These are phyloP conservation scores for Aspergillus melleus DNA, from an alignment of 2,329 filamentous ascomycete genomes.

Conservation along the genomic window DNA sequence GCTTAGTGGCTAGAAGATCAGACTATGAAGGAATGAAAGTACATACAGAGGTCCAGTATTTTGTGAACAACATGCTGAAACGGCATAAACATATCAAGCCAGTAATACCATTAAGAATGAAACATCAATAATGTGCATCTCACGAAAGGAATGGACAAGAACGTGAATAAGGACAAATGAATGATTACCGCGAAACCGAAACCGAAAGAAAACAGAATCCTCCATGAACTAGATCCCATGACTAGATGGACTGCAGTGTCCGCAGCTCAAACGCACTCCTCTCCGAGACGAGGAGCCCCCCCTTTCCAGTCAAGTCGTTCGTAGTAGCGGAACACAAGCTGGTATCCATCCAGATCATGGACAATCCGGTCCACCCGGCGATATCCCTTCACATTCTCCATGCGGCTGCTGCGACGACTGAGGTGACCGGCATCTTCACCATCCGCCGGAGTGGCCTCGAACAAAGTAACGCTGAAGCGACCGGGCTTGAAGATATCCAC, in stretches of 20 bases:
- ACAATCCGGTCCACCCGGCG: constrained; percentile 90
- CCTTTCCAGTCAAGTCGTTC: constrained; percentile 81
- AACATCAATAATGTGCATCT: neutral
- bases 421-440: constrained; percentile 30
- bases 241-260: constrained; percentile 2
- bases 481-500: constrained; percentile 95
- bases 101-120: neutral
- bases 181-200: neutral
- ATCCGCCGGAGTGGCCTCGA: constrained; percentile 73
- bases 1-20: neutral
- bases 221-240: neutral
- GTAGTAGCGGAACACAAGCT: constrained; percentile 94
- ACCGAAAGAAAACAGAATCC: neutral
- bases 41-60: neutral
- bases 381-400: constrained; percentile 84
- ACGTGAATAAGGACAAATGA: neutral
- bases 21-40: neutral
- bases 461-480: constrained; percentile 95
- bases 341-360: constrained; percentile 95
- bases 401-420: constrained; percentile 51
- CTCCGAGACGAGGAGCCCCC: constrained; percentile 62
- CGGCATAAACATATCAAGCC: no score
- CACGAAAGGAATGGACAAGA: neutral
- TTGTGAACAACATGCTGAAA: no score
- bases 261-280: constrained; percentile 35